Evolutionary conservation across 1,284 basidiomycete genomes (phyloP).

Genomic region (Sphagnurus paluster): DNA sequence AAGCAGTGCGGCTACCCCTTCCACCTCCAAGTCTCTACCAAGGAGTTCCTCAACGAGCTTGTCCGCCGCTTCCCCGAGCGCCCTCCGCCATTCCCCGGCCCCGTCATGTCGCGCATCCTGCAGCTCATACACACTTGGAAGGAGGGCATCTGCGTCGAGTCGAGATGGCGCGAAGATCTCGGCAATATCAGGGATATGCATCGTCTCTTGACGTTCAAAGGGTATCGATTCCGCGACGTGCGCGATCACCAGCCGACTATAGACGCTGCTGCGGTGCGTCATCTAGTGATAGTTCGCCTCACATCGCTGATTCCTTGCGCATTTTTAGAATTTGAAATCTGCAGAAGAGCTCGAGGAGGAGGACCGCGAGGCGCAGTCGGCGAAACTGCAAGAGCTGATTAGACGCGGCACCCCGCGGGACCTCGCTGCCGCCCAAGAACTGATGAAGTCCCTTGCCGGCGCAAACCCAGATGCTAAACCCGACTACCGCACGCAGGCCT

Average conservation of each 20-base stretch:
- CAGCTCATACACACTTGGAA: constrained; percentile 97
- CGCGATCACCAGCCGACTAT: constrained; percentile 40
- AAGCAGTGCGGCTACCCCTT: constrained; percentile 96
- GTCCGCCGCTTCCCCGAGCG: constrained; percentile 97
- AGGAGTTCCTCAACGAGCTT: constrained; percentile 98
- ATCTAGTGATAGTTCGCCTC: neutral
- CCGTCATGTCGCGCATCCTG: constrained; percentile 93
- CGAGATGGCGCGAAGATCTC: constrained; percentile 95
- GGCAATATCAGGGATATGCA: constrained; percentile 99
- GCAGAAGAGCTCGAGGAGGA: constrained; percentile 97
- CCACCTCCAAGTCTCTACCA: constrained; percentile 97
- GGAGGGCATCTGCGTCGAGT: constrained; percentile 87
- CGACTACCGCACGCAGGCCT: constrained; percentile 88
- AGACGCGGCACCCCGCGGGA: constrained; percentile 95
- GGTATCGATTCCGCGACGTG: constrained; percentile 85
- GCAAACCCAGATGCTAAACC: constrained; percentile 94
- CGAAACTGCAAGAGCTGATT: constrained; percentile 98
- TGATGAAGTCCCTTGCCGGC: constrained; percentile 96
- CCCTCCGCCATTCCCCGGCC: constrained; percentile 91
- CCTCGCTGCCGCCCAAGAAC: constrained; percentile 92
- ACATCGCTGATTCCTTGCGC: neutral
- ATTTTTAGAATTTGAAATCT: constrained; percentile 81
- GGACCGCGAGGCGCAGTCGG: constrained; percentile 92
- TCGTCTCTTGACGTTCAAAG: constrained; percentile 92
- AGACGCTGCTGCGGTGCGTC: constrained; percentile 51